Evolutionary conservation across 495 filamentous ascomycete species (phyloP).

Genomic region (Penicillium robsamsonii): DNA sequence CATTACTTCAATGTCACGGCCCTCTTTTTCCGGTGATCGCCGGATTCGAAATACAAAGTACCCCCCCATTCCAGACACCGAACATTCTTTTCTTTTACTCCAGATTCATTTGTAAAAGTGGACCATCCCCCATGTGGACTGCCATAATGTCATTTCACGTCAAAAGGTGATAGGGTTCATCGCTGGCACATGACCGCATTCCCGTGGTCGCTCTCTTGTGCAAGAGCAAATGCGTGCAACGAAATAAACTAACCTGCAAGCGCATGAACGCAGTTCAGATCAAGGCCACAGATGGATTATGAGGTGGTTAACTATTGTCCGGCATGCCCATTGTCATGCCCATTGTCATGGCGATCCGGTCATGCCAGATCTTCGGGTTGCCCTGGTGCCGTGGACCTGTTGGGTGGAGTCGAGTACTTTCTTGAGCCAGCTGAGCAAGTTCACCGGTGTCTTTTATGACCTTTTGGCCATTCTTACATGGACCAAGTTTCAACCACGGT

Average conservation of each 20-base stretch:
- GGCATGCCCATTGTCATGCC: slow-evolving; percentile 11
- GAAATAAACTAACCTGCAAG: too few relatives aligned
- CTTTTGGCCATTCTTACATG: background rate
- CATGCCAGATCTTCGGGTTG: background rate
- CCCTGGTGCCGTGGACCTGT: background rate
- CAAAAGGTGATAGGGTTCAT: background rate
- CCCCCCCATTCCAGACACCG: slow-evolving; percentile 17
- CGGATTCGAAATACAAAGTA: slow-evolving; percentile 8
- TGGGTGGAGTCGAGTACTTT: background rate
- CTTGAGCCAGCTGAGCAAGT: background rate
- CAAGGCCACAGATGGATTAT: background rate
- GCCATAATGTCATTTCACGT: background rate
- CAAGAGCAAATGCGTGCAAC: background rate
- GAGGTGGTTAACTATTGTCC: background rate
- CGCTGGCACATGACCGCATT: background rate
- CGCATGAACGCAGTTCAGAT: too few relatives aligned
- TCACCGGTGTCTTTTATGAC: background rate
- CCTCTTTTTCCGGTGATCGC: slow-evolving; percentile 7
- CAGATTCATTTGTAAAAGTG: slow-evolving; percentile 1
- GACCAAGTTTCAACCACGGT: slow-evolving; percentile 1
- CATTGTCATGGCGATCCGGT: slow-evolving; percentile 6
- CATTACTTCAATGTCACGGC: slow-evolving; percentile 9
- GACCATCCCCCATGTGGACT: background rate
- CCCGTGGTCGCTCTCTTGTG: too few relatives aligned
- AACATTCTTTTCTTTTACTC: slow-evolving; percentile 12